Evolutionary conservation across 768 basidiomycete species (phyloP), one percentile per base, ranked within the genome.

Genomic region (Pleurotus platypus): DNA sequence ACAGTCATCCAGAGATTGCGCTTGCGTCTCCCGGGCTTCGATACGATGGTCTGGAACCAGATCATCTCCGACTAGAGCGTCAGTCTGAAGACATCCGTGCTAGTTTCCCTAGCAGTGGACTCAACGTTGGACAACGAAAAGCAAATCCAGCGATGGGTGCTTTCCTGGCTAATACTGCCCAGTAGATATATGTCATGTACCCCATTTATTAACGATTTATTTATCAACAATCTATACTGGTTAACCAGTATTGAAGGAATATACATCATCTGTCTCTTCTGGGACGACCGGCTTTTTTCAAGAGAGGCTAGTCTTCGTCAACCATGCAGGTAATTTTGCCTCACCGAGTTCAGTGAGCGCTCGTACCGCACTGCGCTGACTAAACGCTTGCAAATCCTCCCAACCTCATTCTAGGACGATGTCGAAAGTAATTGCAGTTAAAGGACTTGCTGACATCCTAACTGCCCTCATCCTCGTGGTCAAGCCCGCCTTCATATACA

Each of bases 81-180:
- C 37, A 70, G 60, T 58, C 72, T 49, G 39, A 70, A 59, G 64
- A 74, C 69, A 37, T 61, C 67, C 56, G 66, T 68, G 49, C 70
- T 68, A 9, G 69, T 8, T 54, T 54, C 20, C 51, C 51, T 4
- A 40, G 51, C 18, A 42, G 38, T 42, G 51, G 51, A 11, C 24
- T 54, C 15, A 30, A n/a, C 2, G 39, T 42, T 22, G 39, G 37
- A 9, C 39, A n/a, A 16, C 51, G 51, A n/a, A 18, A 15, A 12
- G 15, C 38, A 12, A 54, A 54, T 42, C 12, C 22, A 9, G 70
- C 0, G 64, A 61, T 37, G 71, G 70, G 12, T 70, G 69, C 55
- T 78, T 77, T 51, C 74, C 76, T 46, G 64, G 68, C 39, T 67
- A 70, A 51, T 64, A 74, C 12, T 69, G 66, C 35, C 70, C 67